phyloP scores from a whole-genome alignment of 2,329 filamentous ascomycete genomes.

The Geoglossum cookeanum region DNA sequence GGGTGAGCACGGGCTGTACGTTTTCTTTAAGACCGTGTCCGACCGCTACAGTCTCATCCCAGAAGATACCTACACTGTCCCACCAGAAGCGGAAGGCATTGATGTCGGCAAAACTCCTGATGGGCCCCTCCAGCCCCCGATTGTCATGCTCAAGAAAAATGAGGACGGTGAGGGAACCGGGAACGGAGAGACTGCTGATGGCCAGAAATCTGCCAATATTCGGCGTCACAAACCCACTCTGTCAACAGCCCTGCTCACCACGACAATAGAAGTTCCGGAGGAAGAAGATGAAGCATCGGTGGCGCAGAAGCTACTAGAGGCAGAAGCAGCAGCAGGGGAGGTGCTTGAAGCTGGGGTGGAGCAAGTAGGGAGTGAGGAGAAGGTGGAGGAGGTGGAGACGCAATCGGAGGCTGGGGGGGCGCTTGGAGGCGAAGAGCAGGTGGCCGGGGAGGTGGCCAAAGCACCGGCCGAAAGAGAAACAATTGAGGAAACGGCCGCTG shows the following conservation, averaged over 20 bases:
- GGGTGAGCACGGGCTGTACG: conserved; percentile 73
- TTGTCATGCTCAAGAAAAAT: conserved; percentile 1
- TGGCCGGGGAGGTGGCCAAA: too few species aligned
- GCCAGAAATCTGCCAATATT: conserved; percentile 46
- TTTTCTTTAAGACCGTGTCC: conserved; percentile 94
- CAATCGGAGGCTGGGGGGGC: not conserved
- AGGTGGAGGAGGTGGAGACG: not conserved
- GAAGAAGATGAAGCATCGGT: conserved; percentile 10
- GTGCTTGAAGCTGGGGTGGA: not conserved
- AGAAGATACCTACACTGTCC: conserved; percentile 88
- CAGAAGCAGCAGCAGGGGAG: conserved; percentile 4
- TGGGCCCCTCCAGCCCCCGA: conserved; percentile 8
- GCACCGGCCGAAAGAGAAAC: not conserved
- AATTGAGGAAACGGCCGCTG: not conserved
- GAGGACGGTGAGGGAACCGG: conserved; percentile 21
- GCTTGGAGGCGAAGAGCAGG: not conserved
- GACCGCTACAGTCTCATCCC: conserved; percentile 79
- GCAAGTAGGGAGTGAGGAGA: not conserved
- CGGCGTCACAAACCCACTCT: conserved; percentile 69
- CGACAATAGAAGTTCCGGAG: conserved; percentile 46
- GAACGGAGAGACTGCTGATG: not conserved
- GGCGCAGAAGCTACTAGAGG: conserved; percentile 13
- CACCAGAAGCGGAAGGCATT: conserved; percentile 75
- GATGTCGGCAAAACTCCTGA: conserved; percentile 23
- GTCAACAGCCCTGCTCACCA: conserved; percentile 58